These are phyloP conservation scores for Calonectria pseudoturangicola DNA, from an alignment of 2,329 filamentous ascomycete genomes.

Conservation along the genomic window DNA sequence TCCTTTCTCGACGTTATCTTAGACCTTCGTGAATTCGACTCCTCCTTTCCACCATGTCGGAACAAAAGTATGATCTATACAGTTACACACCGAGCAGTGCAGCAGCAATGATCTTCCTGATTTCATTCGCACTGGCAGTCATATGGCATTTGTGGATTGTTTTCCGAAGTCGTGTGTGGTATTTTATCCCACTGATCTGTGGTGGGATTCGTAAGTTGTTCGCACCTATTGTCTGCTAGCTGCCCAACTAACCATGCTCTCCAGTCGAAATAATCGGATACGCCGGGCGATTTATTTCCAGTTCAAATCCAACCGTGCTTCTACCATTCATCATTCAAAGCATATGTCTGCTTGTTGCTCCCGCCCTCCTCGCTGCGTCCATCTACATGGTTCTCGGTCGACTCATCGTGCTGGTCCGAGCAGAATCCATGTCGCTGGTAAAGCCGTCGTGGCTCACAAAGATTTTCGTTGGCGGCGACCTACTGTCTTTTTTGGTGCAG, in stretches of 20 bases:
- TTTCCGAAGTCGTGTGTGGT: conserved; percentile 20
- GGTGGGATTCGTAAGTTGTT: conserved; percentile 28
- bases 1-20: too few relatives aligned
- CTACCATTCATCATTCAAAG: background rate
- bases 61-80: background rate
- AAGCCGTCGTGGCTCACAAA: background rate
- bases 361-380: background rate
- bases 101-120: conserved; percentile 30
- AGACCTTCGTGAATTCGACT: background rate
- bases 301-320: background rate
- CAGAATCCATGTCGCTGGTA: background rate
- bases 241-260: background rate
- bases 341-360: background rate
- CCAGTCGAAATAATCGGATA: background rate
- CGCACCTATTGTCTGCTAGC: too few relatives aligned
- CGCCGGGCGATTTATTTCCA: background rate
- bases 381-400: background rate
- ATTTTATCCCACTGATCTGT: conserved; percentile 26
- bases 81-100: conserved; percentile 14
- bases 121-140: conserved; percentile 13
- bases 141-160: conserved; percentile 23
- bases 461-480: background rate
- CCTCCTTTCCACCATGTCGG: conserved; percentile 4
- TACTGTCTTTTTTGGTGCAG: background rate
- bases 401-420: background rate